A percentile compares a stretch with the other conserved stretches of the same genome.
Conservation (phyloP, 2,329 filamentous ascomycete genomes). For the Emergomyces pasteurianus region DNA sequence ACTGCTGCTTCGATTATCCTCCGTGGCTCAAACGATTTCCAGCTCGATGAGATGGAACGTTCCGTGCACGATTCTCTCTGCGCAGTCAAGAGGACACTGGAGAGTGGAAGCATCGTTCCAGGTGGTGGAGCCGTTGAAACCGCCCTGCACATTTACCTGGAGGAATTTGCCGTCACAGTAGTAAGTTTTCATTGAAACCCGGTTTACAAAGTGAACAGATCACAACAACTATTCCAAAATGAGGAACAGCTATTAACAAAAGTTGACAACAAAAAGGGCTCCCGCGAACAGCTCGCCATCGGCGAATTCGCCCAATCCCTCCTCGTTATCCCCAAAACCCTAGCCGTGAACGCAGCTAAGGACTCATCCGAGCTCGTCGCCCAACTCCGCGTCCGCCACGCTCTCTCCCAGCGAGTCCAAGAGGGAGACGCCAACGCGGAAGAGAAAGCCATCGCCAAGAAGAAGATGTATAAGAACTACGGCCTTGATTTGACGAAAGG, state of each 20-base stretch:
- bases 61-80: slow-evolving; percentile 95
- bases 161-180: slow-evolving; percentile 96
- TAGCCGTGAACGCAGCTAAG: slow-evolving; percentile 94
- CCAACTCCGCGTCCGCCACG: slow-evolving; percentile 86
- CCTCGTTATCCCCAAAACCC: slow-evolving; percentile 87
- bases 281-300: slow-evolving; percentile 92
- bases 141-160: slow-evolving; percentile 96
- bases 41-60: slow-evolving; percentile 97
- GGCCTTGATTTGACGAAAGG: slow-evolving; percentile 82
- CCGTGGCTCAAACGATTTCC: slow-evolving; percentile 89
- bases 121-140: slow-evolving; percentile 96
- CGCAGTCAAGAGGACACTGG: slow-evolving; percentile 91
- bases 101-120: slow-evolving; percentile 92
- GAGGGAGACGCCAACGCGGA: slow-evolving; percentile 68
- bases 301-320: slow-evolving; percentile 94
- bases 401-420: slow-evolving; percentile 80
- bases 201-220: neutral
- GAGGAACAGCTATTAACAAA: neutral
- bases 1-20: slow-evolving; percentile 93
- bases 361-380: slow-evolving; percentile 91
- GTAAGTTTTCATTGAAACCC: slow-evolving; percentile 32
- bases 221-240: neutral
- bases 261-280: slow-evolving; percentile 42
- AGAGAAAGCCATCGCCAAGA: slow-evolving; percentile 78
- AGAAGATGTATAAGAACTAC: slow-evolving; percentile 98